These are phyloP conservation scores for Coriolopsis trogii DNA, from an alignment of 1,284 basidiomycete species.

Conservation along the genomic window DNA sequence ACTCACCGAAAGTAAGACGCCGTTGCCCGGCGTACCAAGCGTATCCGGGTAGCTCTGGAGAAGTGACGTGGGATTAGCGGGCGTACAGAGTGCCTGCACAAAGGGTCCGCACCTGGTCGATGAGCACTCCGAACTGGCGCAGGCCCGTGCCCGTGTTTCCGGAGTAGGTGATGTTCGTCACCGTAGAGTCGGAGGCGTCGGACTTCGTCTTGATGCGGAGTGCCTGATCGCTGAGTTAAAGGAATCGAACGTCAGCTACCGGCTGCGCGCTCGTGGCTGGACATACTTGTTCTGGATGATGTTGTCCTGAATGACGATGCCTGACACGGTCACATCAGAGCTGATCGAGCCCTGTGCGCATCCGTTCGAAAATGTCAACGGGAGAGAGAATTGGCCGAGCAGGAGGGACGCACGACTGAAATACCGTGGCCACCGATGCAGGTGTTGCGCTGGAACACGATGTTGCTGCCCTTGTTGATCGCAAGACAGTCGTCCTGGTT, in stretches of 20 bases:
- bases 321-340: conserved; percentile 48
- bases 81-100: too few relatives aligned
- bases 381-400: neutral
- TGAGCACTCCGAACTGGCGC: conserved; percentile 40
- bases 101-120: conserved; percentile 42
- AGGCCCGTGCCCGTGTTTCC: conserved; percentile 32
- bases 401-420: conserved; percentile 41
- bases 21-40: conserved; percentile 40
- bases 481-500: conserved; percentile 66
- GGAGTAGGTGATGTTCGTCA: conserved; percentile 41
- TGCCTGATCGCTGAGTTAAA: conserved; percentile 37
- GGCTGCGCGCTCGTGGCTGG: too few relatives aligned
- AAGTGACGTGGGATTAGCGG: neutral
- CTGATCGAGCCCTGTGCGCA: conserved; percentile 48
- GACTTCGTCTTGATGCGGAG: conserved; percentile 45
- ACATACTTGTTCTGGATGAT: conserved; percentile 37
- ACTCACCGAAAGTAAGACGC: conserved; percentile 34
- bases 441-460: conserved; percentile 54
- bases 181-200: conserved; percentile 36
- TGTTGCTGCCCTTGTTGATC: conserved; percentile 58
- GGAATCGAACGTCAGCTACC: neutral
- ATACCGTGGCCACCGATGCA: conserved; percentile 64
- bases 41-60: conserved; percentile 40
- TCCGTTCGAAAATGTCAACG: neutral
- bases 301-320: conserved; percentile 51